These are phyloP conservation scores for Asterophora parasitica DNA, from an alignment of 768 basidiomycete species.

Conservation along the genomic window DNA sequence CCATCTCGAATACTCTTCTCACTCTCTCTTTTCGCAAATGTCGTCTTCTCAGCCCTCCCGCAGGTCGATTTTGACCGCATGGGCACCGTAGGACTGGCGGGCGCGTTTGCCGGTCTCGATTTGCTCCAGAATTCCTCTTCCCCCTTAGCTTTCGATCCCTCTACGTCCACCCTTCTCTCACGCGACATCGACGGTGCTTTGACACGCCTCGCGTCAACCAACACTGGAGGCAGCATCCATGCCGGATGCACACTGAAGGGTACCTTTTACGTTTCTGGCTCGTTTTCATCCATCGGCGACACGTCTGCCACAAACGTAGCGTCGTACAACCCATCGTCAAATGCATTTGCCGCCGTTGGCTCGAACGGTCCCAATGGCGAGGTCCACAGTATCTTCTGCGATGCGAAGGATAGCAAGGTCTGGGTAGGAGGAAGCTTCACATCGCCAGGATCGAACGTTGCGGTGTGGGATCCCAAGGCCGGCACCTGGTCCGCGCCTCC, in stretches of 20 bases:
- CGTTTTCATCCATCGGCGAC: conserved; percentile 68
- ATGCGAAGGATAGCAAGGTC: conserved; percentile 53
- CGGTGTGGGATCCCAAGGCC: conserved; percentile 61
- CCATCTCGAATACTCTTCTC: conserved; percentile 20
- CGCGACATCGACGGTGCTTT: conserved; percentile 64
- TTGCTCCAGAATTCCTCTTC: conserved; percentile 54
- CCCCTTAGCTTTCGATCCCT: conserved; percentile 58
- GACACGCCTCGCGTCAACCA: conserved; percentile 68
- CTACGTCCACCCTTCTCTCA: conserved; percentile 66
- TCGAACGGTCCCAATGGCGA: conserved; percentile 69
- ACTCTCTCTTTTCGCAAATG: conserved; percentile 19
- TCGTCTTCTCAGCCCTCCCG: conserved; percentile 30
- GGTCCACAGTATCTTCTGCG: conserved; percentile 76
- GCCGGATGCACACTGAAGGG: conserved; percentile 69
- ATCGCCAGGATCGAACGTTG: conserved; percentile 62
- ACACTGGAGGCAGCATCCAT: conserved; percentile 70
- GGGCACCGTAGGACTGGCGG: conserved; percentile 87
- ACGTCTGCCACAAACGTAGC: conserved; percentile 66
- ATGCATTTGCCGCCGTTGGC: conserved; percentile 57
- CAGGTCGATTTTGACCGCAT: conserved; percentile 60
- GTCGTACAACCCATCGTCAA: conserved; percentile 60
- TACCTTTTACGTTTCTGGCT: conserved; percentile 77
- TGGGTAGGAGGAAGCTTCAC: conserved; percentile 81
- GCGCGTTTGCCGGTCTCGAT: conserved; percentile 84
- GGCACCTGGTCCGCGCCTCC: conserved; percentile 72